phyloP scores from a whole-genome alignment of 2,329 filamentous ascomycete genomes.

The Aspergillus puulaauensis region DNA sequence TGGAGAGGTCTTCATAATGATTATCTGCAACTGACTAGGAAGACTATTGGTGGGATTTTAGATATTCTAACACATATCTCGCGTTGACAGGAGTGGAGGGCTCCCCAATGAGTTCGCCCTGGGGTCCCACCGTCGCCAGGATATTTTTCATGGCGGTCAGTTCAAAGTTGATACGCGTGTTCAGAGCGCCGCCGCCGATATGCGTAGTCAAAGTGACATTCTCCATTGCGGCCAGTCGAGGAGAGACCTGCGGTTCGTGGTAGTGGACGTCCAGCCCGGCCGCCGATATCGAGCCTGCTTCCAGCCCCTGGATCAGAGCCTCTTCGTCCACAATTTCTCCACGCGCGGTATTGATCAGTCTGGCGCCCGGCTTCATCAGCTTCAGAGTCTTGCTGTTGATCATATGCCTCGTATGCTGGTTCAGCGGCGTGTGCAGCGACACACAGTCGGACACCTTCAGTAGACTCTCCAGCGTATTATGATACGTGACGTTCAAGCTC shows the following conservation, averaged over 20 bases:
- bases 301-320: slow-evolving; percentile 49
- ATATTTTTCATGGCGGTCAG: slow-evolving; percentile 46
- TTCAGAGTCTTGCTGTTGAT: neutral
- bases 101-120: neutral
- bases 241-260: slow-evolving; percentile 53
- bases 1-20: too few relatives aligned
- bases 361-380: slow-evolving; percentile 31
- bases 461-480: neutral
- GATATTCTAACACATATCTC: slow-evolving; percentile 1
- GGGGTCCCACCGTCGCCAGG: neutral
- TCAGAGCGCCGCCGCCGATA: slow-evolving; percentile 48
- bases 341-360: slow-evolving; percentile 55
- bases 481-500: slow-evolving; percentile 20
- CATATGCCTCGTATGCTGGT: neutral
- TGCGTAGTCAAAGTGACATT: slow-evolving; percentile 49
- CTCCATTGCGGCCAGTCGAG: slow-evolving; percentile 37
- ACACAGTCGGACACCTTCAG: slow-evolving; percentile 1
- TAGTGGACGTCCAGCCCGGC: slow-evolving; percentile 57
- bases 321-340: slow-evolving; percentile 55
- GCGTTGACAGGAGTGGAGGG: slow-evolving; percentile 3
- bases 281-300: slow-evolving; percentile 46
- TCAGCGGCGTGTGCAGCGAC: slow-evolving; percentile 1
- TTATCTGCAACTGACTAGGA: too few relatives aligned
- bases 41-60: neutral
- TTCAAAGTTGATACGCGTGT: slow-evolving; percentile 51